Evolutionary conservation across 495 filamentous ascomycete genomes (phyloP).

Genomic region (Xanthoparmelia taractica): DNA sequence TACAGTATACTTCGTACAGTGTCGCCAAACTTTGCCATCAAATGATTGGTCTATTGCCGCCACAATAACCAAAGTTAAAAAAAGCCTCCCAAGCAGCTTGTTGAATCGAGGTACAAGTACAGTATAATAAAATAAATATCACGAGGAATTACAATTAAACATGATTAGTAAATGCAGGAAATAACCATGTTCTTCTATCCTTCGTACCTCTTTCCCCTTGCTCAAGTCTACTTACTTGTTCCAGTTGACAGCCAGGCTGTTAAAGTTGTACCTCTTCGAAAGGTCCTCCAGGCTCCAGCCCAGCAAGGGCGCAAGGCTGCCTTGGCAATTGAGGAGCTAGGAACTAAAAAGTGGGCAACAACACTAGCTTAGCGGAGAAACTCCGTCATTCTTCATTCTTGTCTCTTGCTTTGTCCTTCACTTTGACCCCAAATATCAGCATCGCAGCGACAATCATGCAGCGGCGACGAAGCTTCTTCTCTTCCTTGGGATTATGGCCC

Average conservation of each 20-base stretch:
- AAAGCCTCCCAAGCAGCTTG: too few species aligned
- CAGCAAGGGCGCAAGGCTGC: too few species aligned
- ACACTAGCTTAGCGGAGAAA: constrained; percentile 2
- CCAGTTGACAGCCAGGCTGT: too few species aligned
- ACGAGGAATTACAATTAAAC: too few species aligned
- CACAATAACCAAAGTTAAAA: too few species aligned
- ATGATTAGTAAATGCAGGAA: too few species aligned
- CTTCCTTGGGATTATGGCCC: constrained; percentile 55
- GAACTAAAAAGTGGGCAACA: background rate
- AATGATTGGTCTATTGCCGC: too few species aligned
- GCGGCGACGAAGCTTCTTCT: constrained; percentile 16
- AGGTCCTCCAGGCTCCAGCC: too few species aligned
- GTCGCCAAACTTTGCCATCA: too few species aligned
- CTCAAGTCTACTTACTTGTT: background rate
- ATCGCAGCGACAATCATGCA: constrained; percentile 20
- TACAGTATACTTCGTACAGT: too few species aligned
- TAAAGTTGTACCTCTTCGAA: too few species aligned
- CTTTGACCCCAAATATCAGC: background rate
- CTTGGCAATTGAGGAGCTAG: background rate
- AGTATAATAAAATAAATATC: background rate
- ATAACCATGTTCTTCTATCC: too few species aligned
- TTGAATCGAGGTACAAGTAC: background rate
- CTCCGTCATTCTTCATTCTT: background rate
- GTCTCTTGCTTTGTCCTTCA: background rate
- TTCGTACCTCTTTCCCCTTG: background rate